These are phyloP conservation scores for Ogataea saltuana DNA, from an alignment of 805 yeast genomes.

Conservation along the genomic window DNA sequence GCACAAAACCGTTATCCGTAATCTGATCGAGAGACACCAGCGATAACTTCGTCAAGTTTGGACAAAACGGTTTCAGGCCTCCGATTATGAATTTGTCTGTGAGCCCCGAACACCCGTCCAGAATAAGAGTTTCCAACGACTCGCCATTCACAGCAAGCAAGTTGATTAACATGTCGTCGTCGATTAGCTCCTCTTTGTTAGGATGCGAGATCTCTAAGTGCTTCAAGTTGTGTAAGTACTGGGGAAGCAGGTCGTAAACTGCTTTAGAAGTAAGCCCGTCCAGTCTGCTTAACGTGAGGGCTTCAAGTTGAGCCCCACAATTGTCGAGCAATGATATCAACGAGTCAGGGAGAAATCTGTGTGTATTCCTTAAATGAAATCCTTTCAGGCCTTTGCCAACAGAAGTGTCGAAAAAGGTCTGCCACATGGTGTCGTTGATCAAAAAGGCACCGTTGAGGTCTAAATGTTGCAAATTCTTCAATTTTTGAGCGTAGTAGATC, in stretches of 20 bases:
- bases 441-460: constrained; percentile 89
- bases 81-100: constrained; percentile 62
- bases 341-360: constrained; percentile 71
- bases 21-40: constrained; percentile 60
- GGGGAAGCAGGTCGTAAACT: constrained; percentile 65
- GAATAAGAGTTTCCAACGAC: constrained; percentile 52
- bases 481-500: constrained; percentile 58
- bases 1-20: constrained; percentile 65
- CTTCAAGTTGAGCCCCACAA: constrained; percentile 56
- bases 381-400: constrained; percentile 54
- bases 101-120: constrained; percentile 74
- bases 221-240: constrained; percentile 53
- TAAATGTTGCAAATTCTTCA: constrained; percentile 53
- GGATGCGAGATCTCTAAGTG: constrained; percentile 72
- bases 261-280: constrained; percentile 67
- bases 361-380: constrained; percentile 77
- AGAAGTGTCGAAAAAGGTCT: constrained; percentile 57
- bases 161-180: constrained; percentile 65
- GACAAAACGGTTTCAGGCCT: constrained; percentile 61
- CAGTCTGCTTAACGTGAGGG: constrained; percentile 62
- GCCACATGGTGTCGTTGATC: constrained; percentile 77
- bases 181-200: constrained; percentile 58
- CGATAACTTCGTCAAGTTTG: constrained; percentile 57
- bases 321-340: constrained; percentile 60
- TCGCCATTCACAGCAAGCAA: constrained; percentile 64